phyloP scores from a whole-genome alignment of 768 basidiomycete species.

The Dendrothele bispora region DNA sequence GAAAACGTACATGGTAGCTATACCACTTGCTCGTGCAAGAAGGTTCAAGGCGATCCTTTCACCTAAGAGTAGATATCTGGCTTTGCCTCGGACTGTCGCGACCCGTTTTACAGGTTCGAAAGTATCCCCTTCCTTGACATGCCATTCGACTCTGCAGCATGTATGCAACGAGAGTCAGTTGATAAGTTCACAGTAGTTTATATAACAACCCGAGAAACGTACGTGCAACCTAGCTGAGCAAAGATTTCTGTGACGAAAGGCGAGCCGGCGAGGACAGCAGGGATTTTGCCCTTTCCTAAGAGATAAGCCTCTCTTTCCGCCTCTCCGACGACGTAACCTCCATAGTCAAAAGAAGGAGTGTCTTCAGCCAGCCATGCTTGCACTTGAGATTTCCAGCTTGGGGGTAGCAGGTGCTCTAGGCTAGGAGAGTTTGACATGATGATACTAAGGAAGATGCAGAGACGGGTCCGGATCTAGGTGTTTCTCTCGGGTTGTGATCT shows the following conservation, averaged over 20 bases:
- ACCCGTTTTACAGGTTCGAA: constrained; percentile 83
- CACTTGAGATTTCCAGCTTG: constrained; percentile 87
- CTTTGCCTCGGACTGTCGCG: constrained; percentile 90
- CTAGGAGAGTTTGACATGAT: constrained; percentile 33
- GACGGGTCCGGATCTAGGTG: too few relatives aligned
- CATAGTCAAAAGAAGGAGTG: constrained; percentile 94
- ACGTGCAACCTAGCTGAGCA: constrained; percentile 86
- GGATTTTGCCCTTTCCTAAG: constrained; percentile 82
- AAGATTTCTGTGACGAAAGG: constrained; percentile 97
- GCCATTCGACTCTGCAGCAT: constrained; percentile 83
- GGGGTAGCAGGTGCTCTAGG: constrained; percentile 82
- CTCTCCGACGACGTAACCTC: constrained; percentile 95
- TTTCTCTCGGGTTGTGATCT: too few relatives aligned
- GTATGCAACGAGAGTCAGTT: neutral
- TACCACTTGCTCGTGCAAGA: constrained; percentile 93
- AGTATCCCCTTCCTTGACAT: constrained; percentile 78
- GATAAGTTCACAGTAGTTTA: neutral
- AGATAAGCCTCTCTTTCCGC: constrained; percentile 82
- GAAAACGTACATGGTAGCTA: constrained; percentile 81
- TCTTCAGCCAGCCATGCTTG: constrained; percentile 88
- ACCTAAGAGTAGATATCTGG: constrained; percentile 83
- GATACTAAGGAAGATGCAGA: neutral
- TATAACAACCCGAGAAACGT: constrained; percentile 33
- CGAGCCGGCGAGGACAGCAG: constrained; percentile 85
- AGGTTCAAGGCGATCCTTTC: constrained; percentile 93